These are phyloP conservation scores for Pigoraptor vietnamica DNA, from an alignment of 78 protist species.

Conservation along the genomic window DNA sequence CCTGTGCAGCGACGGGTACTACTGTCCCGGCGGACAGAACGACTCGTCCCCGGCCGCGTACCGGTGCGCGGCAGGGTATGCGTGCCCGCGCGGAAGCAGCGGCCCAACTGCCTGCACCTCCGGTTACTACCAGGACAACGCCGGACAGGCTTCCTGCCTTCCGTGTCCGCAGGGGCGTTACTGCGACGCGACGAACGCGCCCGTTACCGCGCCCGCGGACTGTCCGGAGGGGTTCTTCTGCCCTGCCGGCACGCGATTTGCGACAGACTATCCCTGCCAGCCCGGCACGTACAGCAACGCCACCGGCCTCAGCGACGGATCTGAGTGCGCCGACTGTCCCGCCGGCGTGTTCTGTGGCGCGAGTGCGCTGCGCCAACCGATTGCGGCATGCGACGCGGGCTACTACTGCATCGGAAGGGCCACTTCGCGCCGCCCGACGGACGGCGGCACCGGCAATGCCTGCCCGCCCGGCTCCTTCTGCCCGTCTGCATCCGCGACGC, in stretches of 20 bases:
- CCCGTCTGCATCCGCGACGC: background rate
- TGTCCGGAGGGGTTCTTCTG: slow-evolving; percentile 40
- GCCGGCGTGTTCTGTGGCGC: slow-evolving; percentile 16
- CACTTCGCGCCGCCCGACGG: background rate
- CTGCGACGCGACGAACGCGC: background rate
- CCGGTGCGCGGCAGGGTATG: background rate
- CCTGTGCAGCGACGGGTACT: slow-evolving; percentile 10
- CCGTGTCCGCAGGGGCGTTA: slow-evolving; percentile 1
- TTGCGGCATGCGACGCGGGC: slow-evolving; percentile 35
- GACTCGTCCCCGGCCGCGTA: background rate
- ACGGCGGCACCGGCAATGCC: background rate
- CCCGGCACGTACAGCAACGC: background rate
- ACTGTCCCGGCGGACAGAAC: slow-evolving; percentile 19
- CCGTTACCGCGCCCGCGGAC: background rate
- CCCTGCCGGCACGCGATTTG: background rate
- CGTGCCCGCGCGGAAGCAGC: background rate
- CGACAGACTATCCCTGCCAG: background rate
- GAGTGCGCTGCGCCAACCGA: slow-evolving; percentile 3
- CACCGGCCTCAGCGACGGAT: background rate
- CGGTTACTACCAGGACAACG: background rate
- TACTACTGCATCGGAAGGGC: slow-evolving; percentile 34
- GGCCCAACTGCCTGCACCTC: slow-evolving; percentile 19
- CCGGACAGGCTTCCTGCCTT: slow-evolving; percentile 6
- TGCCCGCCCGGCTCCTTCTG: slow-evolving; percentile 27
- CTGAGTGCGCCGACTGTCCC: slow-evolving; percentile 22